Evolutionary conservation across 805 yeast species (phyloP), one percentile per base, ranked within the genome.

Genomic region (Starmerella apicola): DNA sequence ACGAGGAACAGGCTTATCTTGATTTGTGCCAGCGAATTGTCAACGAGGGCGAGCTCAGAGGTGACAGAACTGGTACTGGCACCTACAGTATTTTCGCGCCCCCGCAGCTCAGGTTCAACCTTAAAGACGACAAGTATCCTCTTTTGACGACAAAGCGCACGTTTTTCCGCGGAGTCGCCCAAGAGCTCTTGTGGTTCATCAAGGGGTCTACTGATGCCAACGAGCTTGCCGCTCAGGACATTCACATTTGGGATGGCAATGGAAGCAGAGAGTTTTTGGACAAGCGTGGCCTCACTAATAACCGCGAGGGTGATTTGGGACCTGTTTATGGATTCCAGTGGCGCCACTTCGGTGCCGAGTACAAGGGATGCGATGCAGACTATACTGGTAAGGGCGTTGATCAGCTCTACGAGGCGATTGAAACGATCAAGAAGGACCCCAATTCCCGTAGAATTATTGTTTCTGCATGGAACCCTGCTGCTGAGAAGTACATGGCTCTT

Each of bases 291-390:
- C 69, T 91, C 34, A 69, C 70, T 0, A 67, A 81, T 43, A 76
- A 95, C 56, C 67, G 85, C 43, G 95, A 76, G 52, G 97, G 97
- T 40, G 99, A 91, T 62, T 61, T 91, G 51, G 99, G 99, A 1
- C 98, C 99, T 1, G 96, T 91, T 2, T 91, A 91, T 58, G 99
- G 99, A 0, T 91, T 91, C 64, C 99, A 91, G 61, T 91, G 99
- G 99, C 76, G 99, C 54, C 98, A 91, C 61, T 91, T 91, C 60
- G 98, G 98, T 32, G 98, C 99, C 4, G 76, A 81, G 50, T 91
- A 91, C 58, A 66, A 55, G 24, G 85, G 84, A 39, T 83, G 95
- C 55, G 85, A 88, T 44, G 70, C 86, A 3, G 93, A 91, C 56
- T 91, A 91, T 56, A 57, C 79, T 0, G 88, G 85, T 3, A 68